Base-by-base conservation (phyloP, 169 alveolate species). In the Babesia ovata region DNA sequence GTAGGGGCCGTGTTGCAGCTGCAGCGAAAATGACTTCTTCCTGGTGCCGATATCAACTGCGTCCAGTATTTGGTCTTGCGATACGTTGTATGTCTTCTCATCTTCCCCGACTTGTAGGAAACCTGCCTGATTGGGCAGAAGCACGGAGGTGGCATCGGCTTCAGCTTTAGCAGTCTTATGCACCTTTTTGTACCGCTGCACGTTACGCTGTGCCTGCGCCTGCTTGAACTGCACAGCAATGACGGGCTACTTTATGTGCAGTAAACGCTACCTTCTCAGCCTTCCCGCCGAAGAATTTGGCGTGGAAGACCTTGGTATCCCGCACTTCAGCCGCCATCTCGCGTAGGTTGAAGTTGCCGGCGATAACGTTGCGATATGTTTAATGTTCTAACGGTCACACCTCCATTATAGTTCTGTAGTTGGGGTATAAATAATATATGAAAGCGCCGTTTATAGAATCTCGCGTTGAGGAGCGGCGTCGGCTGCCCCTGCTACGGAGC, bases 1-100 rank as follows among this genome's bases (percentile, higher is more conserved):
- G 86, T 96, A 96, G 9, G 98, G 98, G 2, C 99, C 99, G 72
- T 89, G 83, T 13, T 59, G 66, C 29, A 90, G 54, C 53, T 70
- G 76, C 48, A 90, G 45, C 13, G 56, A 24, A n/a, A 60, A 49
- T 29, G 54, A 84, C 84, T 81, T 81, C n/a, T 57, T 24, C 60
- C 54, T 71, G 46, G 88, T 81, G 28, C 88, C 88, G 29, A 69
- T 48, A 45, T 81, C 88, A 22, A 63, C 85, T 3, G 59, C 16
- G 39, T 59, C 46, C 9, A 81, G 36, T 22, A 81, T 44, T 19
- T 81, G 61, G 4, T 29, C 39, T 63, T 81, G 88, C 24, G 85
- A 58, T 14, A 81, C 22, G 46, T 59, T 33, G 60, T 61, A 81
- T 22, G 70, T 67, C 59, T 62, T 70, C 52, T 72, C 85, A 48